These are phyloP conservation scores for Bromus sterilis DNA, from an alignment of 176 grass and related monocot species.

Conservation along the genomic window DNA sequence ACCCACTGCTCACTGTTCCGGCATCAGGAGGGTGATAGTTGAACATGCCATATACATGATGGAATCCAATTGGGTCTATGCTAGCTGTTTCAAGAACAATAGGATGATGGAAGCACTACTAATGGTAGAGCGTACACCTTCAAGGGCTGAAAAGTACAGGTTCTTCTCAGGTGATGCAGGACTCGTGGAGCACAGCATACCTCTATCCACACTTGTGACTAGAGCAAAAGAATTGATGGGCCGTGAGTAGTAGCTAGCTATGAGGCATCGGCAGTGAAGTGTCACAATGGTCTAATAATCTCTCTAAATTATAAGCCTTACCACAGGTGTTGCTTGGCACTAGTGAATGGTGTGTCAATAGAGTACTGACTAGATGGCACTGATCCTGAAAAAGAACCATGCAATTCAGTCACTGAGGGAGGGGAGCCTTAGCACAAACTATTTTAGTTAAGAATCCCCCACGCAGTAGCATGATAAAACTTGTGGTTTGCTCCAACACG, in stretches of 20 bases:
- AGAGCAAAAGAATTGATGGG: neutral
- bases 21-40: neutral
- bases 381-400: neutral
- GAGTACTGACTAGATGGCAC: neutral
- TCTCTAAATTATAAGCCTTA: neutral
- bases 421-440: neutral
- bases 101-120: neutral
- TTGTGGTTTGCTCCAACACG: neutral
- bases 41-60: conserved; percentile 9
- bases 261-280: neutral
- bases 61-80: neutral
- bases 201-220: neutral
- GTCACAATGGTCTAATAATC: too few relatives aligned
- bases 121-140: neutral
- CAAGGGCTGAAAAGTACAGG: neutral
- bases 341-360: neutral
- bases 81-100: neutral
- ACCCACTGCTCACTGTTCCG: neutral
- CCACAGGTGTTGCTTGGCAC: neutral
- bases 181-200: neutral
- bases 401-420: neutral
- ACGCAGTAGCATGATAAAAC: neutral
- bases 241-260: neutral
- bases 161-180: neutral
- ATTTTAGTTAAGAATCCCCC: neutral